Conservation (phyloP, 2,329 filamentous ascomycete genomes). For the Penicillium nordicum region DNA sequence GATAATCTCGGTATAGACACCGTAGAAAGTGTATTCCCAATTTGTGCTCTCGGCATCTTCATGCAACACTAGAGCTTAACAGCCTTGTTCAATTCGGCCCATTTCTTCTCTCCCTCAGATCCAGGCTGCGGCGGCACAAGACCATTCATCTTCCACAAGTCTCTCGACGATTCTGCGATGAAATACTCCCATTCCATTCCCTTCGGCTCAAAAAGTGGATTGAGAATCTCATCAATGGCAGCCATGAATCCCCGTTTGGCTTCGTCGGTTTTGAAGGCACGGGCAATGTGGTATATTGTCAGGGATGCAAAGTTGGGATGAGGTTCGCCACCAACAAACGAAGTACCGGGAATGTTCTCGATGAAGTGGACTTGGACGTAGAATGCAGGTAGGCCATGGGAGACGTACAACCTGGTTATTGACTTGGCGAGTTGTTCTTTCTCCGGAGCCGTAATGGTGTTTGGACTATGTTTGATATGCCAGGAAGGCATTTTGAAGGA, state of each 20-base stretch:
- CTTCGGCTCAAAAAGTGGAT: slow-evolving; percentile 3
- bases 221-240: neutral
- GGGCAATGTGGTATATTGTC: slow-evolving; percentile 6
- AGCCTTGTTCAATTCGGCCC: neutral
- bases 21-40: neutral
- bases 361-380: neutral
- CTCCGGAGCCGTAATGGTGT: neutral
- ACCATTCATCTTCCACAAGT: slow-evolving; percentile 14
- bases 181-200: slow-evolving; percentile 14
- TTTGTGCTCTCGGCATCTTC: neutral
- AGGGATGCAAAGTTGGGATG: neutral
- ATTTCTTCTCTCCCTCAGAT: slow-evolving; percentile 2
- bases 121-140: slow-evolving; percentile 1
- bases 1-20: neutral
- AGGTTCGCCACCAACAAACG: neutral
- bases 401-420: slow-evolving; percentile 5
- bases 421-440: slow-evolving; percentile 6
- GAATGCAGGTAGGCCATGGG: neutral
- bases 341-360: neutral
- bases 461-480: neutral
- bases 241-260: neutral
- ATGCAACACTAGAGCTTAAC: neutral
- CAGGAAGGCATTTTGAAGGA: neutral
- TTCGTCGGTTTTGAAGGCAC: slow-evolving; percentile 7
- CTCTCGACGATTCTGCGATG: slow-evolving; percentile 5